Evolutionary conservation across 1,284 basidiomycete species (phyloP).

Genomic region (Sporisorium iseilematis-ciliati): DNA sequence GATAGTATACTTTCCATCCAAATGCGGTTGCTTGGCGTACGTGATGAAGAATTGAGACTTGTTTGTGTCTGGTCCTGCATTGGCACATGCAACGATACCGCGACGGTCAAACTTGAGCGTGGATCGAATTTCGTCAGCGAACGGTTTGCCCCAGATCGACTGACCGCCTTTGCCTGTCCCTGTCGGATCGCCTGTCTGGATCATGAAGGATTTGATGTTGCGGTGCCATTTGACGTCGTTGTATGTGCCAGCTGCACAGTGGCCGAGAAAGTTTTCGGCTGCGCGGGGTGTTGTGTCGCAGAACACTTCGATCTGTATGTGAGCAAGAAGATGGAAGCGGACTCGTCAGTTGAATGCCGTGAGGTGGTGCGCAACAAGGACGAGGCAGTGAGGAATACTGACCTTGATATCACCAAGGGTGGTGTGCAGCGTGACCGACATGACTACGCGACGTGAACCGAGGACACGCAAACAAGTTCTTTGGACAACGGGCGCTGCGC

Average conservation of each 20-base stretch:
- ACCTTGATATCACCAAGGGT: conserved; percentile 90
- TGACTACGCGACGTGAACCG: conserved; percentile 7
- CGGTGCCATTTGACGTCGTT: conserved; percentile 87
- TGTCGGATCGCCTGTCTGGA: conserved; percentile 95
- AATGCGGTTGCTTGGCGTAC: conserved; percentile 62
- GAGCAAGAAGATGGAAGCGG: background rate
- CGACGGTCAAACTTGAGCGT: conserved; percentile 60
- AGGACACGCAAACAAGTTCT: too few species aligned
- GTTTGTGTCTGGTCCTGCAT: conserved; percentile 67
- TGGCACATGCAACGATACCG: conserved; percentile 68
- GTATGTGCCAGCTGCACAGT: conserved; percentile 90
- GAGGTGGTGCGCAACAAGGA: background rate
- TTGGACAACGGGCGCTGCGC: background rate
- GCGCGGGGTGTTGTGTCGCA: conserved; percentile 94
- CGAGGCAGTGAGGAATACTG: conserved; percentile 71
- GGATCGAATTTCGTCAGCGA: conserved; percentile 87
- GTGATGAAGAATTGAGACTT: conserved; percentile 67
- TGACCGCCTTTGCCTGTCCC: conserved; percentile 94
- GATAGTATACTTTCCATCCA: conserved; percentile 67
- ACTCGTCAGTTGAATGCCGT: background rate
- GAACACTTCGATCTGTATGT: conserved; percentile 80
- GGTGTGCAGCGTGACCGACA: conserved; percentile 96
- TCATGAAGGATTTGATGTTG: conserved; percentile 79
- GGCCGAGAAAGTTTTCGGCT: conserved; percentile 96
- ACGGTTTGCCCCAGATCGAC: conserved; percentile 93